Conservation (phyloP, 2,329 filamentous ascomycete species). For the Truncatella angustata region DNA sequence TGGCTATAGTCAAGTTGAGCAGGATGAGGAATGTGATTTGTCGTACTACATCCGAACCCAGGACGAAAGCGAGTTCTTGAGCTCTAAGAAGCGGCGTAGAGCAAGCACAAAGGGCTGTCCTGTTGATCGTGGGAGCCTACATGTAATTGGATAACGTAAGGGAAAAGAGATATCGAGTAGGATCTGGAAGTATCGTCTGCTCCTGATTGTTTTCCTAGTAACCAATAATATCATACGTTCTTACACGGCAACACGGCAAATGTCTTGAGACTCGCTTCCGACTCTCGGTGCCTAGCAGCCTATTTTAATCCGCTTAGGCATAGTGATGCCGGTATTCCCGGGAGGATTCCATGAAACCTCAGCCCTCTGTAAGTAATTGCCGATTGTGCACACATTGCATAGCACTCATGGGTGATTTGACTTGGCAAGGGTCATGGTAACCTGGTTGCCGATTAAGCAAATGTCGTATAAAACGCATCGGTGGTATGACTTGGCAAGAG, state of each 20-base stretch:
- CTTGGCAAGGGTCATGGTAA: not conserved
- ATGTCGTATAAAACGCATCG: not conserved
- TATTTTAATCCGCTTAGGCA: no score
- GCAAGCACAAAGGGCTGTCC: not conserved
- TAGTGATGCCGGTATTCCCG: no score
- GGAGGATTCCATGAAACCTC: no score
- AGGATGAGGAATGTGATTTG: not conserved
- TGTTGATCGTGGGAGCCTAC: not conserved
- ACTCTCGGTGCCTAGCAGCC: no score
- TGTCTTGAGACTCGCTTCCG: no score
- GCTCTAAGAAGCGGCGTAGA: not conserved
- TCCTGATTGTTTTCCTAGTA: not conserved
- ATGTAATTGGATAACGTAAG: not conserved
- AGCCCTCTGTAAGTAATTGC: not conserved
- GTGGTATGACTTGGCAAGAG: not conserved
- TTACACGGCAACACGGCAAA: not conserved
- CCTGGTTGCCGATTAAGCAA: not conserved
- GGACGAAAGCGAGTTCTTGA: not conserved
- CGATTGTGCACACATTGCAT: not conserved
- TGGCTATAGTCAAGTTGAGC: not conserved
- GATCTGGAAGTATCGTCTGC: not conserved
- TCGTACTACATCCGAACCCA: not conserved
- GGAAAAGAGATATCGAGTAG: not conserved
- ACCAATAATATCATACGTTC: not conserved
- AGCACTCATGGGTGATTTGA: not conserved